Conservation (phyloP, 2,329 filamentous ascomycete genomes). For the Monilinia vaccinii-corymbosi region DNA sequence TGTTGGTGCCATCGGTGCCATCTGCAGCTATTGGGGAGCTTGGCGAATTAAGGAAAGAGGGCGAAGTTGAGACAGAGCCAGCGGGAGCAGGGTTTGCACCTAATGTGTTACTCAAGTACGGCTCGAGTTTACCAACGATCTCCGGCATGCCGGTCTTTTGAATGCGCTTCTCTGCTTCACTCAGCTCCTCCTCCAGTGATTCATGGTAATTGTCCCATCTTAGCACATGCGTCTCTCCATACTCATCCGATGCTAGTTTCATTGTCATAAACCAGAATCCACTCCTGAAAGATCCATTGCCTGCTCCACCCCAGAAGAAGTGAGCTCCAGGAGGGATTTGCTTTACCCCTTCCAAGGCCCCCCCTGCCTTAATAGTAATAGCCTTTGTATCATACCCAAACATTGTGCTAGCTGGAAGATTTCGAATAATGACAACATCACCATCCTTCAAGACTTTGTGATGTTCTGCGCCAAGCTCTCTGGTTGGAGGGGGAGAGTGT, state of each 20-base stretch:
- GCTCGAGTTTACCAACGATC: slow-evolving; percentile 20
- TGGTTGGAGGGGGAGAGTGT: slow-evolving; percentile 25
- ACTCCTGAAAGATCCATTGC: slow-evolving; percentile 39
- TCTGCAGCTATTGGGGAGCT: slow-evolving; percentile 5
- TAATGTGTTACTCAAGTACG: slow-evolving; percentile 16
- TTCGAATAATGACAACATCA: slow-evolving; percentile 44
- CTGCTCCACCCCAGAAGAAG: slow-evolving; percentile 49
- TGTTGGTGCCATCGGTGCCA: slow-evolving; percentile 26
- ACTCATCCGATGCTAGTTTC: slow-evolving; percentile 21
- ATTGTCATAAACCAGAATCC: slow-evolving; percentile 46
- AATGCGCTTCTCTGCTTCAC: slow-evolving; percentile 36
- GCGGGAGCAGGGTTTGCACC: not conserved
- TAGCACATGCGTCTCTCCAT: slow-evolving; percentile 34
- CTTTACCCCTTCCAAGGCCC: slow-evolving; percentile 43
- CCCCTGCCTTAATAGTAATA: slow-evolving; percentile 40
- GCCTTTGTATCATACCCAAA: slow-evolving; percentile 30
- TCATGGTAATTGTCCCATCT: slow-evolving; percentile 50
- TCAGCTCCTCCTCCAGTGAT: slow-evolving; percentile 40
- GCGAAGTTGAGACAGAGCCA: not conserved
- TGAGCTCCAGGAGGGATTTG: slow-evolving; percentile 48
- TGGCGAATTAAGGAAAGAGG: not conserved
- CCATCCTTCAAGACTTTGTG: slow-evolving; percentile 28
- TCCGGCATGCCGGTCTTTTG: slow-evolving; percentile 32
- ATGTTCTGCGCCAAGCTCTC: slow-evolving; percentile 9
- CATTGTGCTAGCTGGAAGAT: slow-evolving; percentile 34